Evolutionary conservation across 345 rosid species (phyloP), one percentile per base, ranked within the genome.

Genomic region (Lenwebbia sp.): DNA sequence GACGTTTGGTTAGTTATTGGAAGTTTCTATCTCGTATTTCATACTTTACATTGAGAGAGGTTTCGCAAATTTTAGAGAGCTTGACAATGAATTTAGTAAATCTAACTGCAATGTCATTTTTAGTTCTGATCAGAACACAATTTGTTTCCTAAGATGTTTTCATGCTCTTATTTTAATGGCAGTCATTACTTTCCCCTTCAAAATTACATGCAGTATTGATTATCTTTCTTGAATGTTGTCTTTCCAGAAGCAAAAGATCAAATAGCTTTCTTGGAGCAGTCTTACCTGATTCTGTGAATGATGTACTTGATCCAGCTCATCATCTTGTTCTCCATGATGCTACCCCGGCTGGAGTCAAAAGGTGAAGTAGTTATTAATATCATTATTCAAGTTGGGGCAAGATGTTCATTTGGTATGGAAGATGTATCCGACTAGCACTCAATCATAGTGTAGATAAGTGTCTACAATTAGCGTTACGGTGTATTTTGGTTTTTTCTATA

Each of bases 261-360:
- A 92, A 89, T 86, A 89, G 96, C 89, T 88, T 94, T 86, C 96
- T 95, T 86, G 99, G 96, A 83, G 93, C 96, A 5, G 91, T 96
- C 60, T 90, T 96, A 86, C 98, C 98, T 0, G 91, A 94, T 78
- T 92, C 96, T 10, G 94, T 96, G 84, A 93, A 92, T 90, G 98
- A 95, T 89, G 96, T 92, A 47, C 87, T 95, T 37, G 98, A 95
- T 91, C 96, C 98, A 56, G 94, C 94, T 26, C 88, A 93, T 89
- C 99, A 95, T 86, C 95, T 92, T 33, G 95, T 96, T 60, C 95
- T 95, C 86, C 98, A 90, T n/a, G 92, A 92, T 60, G 95, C 94
- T 76, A 91, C 92, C 88, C 89, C 94, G 13, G 90, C 93, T 3
- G 96, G 98, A 88, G 90, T 92, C 87, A 92, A 92, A 90, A 96